These are phyloP conservation scores for Fusarium sp. DNA, from an alignment of 2,329 filamentous ascomycete species.

Conservation along the genomic window DNA sequence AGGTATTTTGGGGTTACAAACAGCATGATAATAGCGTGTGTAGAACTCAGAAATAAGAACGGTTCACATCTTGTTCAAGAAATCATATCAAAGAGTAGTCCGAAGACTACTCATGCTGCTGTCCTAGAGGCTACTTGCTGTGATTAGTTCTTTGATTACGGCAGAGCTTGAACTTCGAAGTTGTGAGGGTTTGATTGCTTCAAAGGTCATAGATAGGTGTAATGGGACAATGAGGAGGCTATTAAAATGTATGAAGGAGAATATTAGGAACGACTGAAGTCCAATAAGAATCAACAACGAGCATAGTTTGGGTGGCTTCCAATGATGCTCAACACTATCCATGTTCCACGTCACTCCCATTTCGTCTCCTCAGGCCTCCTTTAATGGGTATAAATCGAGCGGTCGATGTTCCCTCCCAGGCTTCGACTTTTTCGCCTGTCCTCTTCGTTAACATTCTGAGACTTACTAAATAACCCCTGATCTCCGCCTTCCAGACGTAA, in stretches of 20 bases:
- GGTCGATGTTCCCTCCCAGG: not conserved
- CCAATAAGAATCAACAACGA: not conserved
- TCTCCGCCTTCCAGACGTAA: not conserved
- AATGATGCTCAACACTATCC: not conserved
- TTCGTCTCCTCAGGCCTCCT: not conserved
- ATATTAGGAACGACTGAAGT: not conserved
- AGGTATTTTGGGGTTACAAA: not conserved
- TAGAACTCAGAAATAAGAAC: not conserved
- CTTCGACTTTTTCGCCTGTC: not conserved
- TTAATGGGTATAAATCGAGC: not conserved
- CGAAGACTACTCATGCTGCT: not conserved
- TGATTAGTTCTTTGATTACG: not conserved
- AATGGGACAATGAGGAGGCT: too few species aligned
- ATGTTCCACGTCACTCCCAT: not conserved
- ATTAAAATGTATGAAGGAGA: not conserved
- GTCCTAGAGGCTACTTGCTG: not conserved
- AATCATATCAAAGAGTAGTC: not conserved
- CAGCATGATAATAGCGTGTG: not conserved
- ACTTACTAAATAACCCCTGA: not conserved
- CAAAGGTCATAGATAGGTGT: too few species aligned
- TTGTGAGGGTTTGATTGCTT: too few species aligned
- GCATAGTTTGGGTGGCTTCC: too few species aligned
- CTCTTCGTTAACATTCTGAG: accelerated
- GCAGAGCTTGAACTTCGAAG: not conserved
- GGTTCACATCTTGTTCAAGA: not conserved